Percentiles rank a stretch among this genome's conserved stretches.
Conservation (phyloP, 164 flowering plant species). For the Berberis thunbergii region DNA sequence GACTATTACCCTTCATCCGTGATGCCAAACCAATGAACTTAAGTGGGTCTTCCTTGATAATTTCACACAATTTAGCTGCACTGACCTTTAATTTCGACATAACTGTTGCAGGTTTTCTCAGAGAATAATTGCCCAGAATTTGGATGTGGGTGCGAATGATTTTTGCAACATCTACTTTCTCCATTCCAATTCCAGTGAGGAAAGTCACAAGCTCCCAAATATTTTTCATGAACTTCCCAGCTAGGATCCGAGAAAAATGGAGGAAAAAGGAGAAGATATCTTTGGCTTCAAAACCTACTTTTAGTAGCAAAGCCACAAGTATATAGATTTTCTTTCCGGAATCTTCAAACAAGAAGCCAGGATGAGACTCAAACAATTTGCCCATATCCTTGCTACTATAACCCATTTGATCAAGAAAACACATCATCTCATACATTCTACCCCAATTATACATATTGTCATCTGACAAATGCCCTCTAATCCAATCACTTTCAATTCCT, state of each 20-base stretch:
- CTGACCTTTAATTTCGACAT: slow-evolving; percentile 27
- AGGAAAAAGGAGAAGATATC: slow-evolving; percentile 27
- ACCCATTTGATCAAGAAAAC: slow-evolving; percentile 44
- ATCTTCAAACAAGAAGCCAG: slow-evolving; percentile 40
- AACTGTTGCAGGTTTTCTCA: slow-evolving; percentile 35
- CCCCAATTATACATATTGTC: slow-evolving; percentile 32
- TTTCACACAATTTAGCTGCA: slow-evolving; percentile 30
- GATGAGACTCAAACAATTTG: slow-evolving; percentile 23
- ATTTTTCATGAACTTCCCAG: slow-evolving; percentile 32
- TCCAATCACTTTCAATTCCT: slow-evolving; percentile 39
- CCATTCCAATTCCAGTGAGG: slow-evolving; percentile 45
- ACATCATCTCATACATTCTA: slow-evolving; percentile 27
- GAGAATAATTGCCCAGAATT: slow-evolving; percentile 36
- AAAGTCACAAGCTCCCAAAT: slow-evolving; percentile 33
- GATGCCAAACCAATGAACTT: slow-evolving; percentile 36
- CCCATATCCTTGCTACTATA: slow-evolving; percentile 26
- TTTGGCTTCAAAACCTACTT: slow-evolving; percentile 36
- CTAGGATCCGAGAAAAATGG: slow-evolving; percentile 34
- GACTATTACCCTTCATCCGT: slow-evolving; percentile 9
- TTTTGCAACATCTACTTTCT: slow-evolving; percentile 26
- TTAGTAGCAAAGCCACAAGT: slow-evolving; percentile 34
- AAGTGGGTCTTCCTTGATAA: slow-evolving; percentile 46
- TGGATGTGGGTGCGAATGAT: slow-evolving; percentile 28
- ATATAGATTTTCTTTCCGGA: slow-evolving; percentile 44
- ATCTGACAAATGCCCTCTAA: slow-evolving; percentile 26